Percentiles rank a stretch among this genome's conserved stretches.
Evolutionary conservation across 2,329 filamentous ascomycete genomes (phyloP).

Genomic region (Aspergillus sp.): DNA sequence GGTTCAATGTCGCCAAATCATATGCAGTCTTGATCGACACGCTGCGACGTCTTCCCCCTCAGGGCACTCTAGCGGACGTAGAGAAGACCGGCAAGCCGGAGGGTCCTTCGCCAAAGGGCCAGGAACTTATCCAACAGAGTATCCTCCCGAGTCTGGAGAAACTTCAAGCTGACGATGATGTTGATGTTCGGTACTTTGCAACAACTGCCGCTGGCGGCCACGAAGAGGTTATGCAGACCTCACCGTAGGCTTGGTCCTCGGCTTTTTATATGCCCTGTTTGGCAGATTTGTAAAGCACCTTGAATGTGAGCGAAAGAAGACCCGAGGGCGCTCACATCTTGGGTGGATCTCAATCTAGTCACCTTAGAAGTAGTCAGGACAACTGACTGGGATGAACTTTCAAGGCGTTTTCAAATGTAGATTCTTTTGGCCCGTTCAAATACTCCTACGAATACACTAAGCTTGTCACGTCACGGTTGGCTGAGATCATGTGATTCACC

Average conservation of each 20-base stretch:
- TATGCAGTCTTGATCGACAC: slow-evolving; percentile 88
- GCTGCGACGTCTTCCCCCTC: slow-evolving; percentile 85
- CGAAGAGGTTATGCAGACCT: slow-evolving; percentile 60
- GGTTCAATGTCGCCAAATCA: slow-evolving; percentile 99
- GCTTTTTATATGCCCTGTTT: slow-evolving; percentile 11
- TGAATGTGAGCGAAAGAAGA: slow-evolving; percentile 24
- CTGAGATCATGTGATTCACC: slow-evolving; percentile 14
- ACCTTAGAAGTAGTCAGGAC: slow-evolving; percentile 44
- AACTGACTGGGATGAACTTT: slow-evolving; percentile 39
- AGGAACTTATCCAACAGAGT: slow-evolving; percentile 81
- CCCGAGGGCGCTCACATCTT: slow-evolving; percentile 26
- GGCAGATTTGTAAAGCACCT: slow-evolving; percentile 21
- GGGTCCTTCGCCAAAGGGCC: slow-evolving; percentile 69
- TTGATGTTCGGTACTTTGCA: slow-evolving; percentile 97
- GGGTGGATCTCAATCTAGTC: slow-evolving; percentile 34
- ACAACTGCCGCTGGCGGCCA: slow-evolving; percentile 74
- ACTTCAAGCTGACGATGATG: slow-evolving; percentile 94
- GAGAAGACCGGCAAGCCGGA: slow-evolving; percentile 71
- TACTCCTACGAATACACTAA: slow-evolving; percentile 25
- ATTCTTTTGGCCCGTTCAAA: slow-evolving; percentile 36
- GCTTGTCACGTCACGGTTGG: slow-evolving; percentile 11
- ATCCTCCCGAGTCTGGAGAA: slow-evolving; percentile 91
- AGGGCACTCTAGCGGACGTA: slow-evolving; percentile 81
- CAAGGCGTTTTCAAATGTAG: slow-evolving; percentile 44
- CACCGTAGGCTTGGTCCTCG: slow-evolving; percentile 40